Evolutionary conservation across 257 asterid genomes (phyloP), one percentile per base, ranked within the genome.

Genomic region (Paraleonurus japonicus): DNA sequence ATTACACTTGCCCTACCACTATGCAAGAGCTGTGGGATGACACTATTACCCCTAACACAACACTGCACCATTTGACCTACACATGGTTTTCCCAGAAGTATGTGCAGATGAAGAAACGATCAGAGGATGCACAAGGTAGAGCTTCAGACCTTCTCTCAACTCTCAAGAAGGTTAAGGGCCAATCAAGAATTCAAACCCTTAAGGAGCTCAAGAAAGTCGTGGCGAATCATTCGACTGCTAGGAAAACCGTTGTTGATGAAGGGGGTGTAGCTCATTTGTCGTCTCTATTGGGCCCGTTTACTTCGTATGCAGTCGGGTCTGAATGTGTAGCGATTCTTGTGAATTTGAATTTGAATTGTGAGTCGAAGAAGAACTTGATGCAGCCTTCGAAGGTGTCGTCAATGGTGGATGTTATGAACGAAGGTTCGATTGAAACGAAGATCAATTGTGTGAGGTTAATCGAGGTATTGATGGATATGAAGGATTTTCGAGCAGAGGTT

Each of bases 1-100:
- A 85, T 69, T 75, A 83, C 65, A 84, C 90, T 67, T 90, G 96
- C 35, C 96, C 96, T 20, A 83, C 89, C 0, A 87, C 96, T 50
- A 86, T 85, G 88, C 96, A 87, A 68, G 93, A 90, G 75, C 84
- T 92, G 6, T 83, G 93, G 91, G 97, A 92, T 62, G 86, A 83
- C 55, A 80, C 95, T 0, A 35, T 92, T 27, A 87, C 90, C 7
- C 96, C 97, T 0, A 92, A 92, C 54, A 84, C 75, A 48, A 92
- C 91, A 2, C 78, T 92, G 16, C 60, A 80, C 75, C 93, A 87
- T 67, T 74, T 89, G 13, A 87, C 86, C 58, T 60, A 82, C 67
- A 78, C 86, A 33, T 89, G 97, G 97, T 89, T 90, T 50, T 85
- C 91, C 12, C 96, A 86, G 43, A 90, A 85, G 85, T 90, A 88